phyloP scores from a whole-genome alignment of 441 rosid species.

The Brassica hybrid region DNA sequence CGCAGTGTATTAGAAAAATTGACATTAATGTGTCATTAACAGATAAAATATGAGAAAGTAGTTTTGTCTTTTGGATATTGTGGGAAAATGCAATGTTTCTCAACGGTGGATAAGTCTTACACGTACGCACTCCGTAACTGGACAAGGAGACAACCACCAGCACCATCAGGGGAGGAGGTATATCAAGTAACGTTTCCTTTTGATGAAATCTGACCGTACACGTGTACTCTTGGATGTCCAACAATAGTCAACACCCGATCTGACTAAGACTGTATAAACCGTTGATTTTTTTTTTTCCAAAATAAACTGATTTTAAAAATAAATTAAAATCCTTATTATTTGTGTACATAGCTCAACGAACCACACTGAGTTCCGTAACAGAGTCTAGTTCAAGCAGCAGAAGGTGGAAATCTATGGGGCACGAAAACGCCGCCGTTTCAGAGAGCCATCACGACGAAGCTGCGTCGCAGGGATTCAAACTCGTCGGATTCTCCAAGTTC shows the following conservation, averaged over 20 bases:
- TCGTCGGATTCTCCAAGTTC: constrained; percentile 74
- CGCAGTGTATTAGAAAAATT: neutral
- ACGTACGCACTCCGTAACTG: neutral
- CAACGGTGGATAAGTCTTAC: neutral
- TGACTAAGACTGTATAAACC: neutral
- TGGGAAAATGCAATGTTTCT: neutral
- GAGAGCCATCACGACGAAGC: neutral
- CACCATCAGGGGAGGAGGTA: neutral
- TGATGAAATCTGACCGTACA: neutral
- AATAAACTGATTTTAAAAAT: neutral
- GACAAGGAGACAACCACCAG: neutral
- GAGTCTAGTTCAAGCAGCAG: neutral
- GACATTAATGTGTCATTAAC: neutral
- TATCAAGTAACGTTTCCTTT: neutral
- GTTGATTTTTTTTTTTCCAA: neutral
- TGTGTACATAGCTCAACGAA: constrained; percentile 14
- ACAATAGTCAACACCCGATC: neutral
- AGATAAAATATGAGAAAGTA: neutral
- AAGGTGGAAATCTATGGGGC: constrained; percentile 27
- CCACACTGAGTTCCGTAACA: constrained; percentile 6
- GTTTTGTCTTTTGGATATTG: neutral
- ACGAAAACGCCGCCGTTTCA: constrained; percentile 18
- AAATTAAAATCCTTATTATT: neutral
- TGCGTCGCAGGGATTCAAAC: constrained; percentile 47
- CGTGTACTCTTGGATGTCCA: neutral